phyloP scores from a whole-genome alignment of 306 rosid species.

The Vigna angularis region DNA sequence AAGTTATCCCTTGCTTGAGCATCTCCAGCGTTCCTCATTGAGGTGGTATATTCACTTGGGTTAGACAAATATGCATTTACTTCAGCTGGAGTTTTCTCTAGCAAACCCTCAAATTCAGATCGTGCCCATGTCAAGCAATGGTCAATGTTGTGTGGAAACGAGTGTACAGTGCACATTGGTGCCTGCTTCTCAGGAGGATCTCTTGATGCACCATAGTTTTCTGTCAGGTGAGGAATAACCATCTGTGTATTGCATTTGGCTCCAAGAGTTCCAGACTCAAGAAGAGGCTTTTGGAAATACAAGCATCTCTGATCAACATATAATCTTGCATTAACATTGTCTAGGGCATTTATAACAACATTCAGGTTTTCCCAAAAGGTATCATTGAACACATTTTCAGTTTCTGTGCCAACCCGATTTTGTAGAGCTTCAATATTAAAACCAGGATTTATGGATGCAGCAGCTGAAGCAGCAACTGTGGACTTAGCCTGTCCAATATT shows the following conservation, averaged over 20 bases:
- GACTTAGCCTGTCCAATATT: constrained; percentile 95
- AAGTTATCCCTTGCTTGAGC: constrained; percentile 90
- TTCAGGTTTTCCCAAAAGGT: constrained; percentile 77
- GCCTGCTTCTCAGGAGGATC: constrained; percentile 97
- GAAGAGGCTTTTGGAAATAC: constrained; percentile 91
- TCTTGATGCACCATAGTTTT: constrained; percentile 96
- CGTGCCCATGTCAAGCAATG: constrained; percentile 98
- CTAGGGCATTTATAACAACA: constrained; percentile 80
- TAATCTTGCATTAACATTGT: constrained; percentile 87
- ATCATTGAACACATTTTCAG: constrained; percentile 82
- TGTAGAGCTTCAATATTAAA: constrained; percentile 78
- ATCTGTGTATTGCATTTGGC: constrained; percentile 94
- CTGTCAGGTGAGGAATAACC: constrained; percentile 92
- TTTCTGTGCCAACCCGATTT: constrained; percentile 83
- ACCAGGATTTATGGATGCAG: constrained; percentile 65
- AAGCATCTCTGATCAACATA: constrained; percentile 92
- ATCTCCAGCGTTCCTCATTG: constrained; percentile 77
- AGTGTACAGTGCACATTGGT: constrained; percentile 94
- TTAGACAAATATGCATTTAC: constrained; percentile 79
- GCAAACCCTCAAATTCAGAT: constrained; percentile 90
- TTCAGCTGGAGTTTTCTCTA: constrained; percentile 90
- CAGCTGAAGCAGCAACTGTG: constrained; percentile 86
- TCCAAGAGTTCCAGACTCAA: constrained; percentile 94
- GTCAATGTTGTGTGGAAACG: constrained; percentile 91
- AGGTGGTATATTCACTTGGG: constrained; percentile 68